Conservation (phyloP, 495 filamentous ascomycete species). For the Wilcoxina mikolae region DNA sequence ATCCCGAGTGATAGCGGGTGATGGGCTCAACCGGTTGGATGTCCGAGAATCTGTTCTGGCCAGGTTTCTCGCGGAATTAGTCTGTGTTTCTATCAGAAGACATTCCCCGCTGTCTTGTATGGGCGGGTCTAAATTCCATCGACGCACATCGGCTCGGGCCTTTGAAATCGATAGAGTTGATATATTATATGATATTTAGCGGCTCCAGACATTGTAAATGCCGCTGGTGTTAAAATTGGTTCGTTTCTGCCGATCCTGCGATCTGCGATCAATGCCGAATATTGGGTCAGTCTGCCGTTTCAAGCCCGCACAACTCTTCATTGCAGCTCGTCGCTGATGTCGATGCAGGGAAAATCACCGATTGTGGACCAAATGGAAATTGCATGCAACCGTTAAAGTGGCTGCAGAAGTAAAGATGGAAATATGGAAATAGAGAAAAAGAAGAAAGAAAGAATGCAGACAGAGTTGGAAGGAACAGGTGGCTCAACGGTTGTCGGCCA, state of each 20-base stretch:
- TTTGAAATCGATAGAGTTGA: not conserved
- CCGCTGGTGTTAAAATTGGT: not conserved
- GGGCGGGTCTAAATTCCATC: too few species aligned
- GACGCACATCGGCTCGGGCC: not conserved
- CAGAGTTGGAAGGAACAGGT: not conserved
- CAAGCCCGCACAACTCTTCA: not conserved
- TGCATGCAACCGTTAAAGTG: not conserved
- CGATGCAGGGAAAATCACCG: not conserved
- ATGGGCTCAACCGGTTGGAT: too few species aligned
- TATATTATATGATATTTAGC: not conserved
- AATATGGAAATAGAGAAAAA: not conserved
- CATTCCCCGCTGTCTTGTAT: too few species aligned
- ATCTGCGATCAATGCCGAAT: not conserved
- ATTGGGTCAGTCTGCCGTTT: too few species aligned
- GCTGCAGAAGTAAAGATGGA: not conserved
- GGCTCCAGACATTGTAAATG: not conserved
- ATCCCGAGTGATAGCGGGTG: too few species aligned
- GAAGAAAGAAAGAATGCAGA: not conserved
- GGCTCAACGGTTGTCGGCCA: not conserved
- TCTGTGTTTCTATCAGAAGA: too few species aligned
- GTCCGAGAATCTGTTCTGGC: too few species aligned
- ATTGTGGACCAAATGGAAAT: not conserved
- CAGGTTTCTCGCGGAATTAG: too few species aligned
- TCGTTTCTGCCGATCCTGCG: not conserved
- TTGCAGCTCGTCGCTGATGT: not conserved